These are phyloP conservation scores for Phytophthora meadii DNA, from an alignment of 352 stramenopile genomes.

Conservation along the genomic window DNA sequence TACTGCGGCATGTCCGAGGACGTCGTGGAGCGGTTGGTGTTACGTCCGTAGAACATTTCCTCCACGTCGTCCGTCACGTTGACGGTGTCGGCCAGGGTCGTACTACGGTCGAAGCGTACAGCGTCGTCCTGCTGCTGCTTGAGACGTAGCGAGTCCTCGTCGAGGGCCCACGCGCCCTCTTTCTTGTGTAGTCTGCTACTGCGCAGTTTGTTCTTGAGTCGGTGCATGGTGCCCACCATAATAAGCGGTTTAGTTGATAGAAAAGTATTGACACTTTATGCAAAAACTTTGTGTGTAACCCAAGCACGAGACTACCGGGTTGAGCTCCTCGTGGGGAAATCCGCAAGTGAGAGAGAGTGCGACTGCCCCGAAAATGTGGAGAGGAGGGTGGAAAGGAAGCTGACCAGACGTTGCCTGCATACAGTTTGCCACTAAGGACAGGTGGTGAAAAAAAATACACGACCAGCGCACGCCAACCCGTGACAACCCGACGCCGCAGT, in stretches of 20 bases:
- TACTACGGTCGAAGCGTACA: constrained; percentile 44
- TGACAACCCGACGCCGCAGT: constrained; percentile 3
- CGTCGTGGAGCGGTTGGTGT: constrained; percentile 22
- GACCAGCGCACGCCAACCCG: neutral
- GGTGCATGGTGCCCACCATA: constrained; percentile 57
- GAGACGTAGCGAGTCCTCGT: constrained; percentile 53
- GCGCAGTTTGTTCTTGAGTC: constrained; percentile 74
- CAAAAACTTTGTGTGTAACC: neutral
- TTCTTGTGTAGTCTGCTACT: constrained; percentile 52
- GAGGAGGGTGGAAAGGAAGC: constrained; percentile 1
- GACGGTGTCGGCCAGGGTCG: constrained; percentile 36
- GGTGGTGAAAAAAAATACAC: neutral
- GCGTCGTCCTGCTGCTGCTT: constrained; percentile 52
- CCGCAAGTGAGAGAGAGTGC: constrained; percentile 7
- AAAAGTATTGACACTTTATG: constrained; percentile 1
- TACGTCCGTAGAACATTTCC: constrained; percentile 63
- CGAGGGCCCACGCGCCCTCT: constrained; percentile 32
- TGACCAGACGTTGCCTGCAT: constrained; percentile 5
- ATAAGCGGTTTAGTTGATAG: neutral
- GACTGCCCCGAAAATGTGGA: neutral
- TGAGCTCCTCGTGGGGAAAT: neutral
- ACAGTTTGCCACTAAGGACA: constrained; percentile 1
- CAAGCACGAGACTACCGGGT: neutral
- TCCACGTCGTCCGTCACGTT: constrained; percentile 76
- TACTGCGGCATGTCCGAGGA: constrained; percentile 38